phyloP scores from a whole-genome alignment of 257 asterid genomes.

The Solanum sejunctum region DNA sequence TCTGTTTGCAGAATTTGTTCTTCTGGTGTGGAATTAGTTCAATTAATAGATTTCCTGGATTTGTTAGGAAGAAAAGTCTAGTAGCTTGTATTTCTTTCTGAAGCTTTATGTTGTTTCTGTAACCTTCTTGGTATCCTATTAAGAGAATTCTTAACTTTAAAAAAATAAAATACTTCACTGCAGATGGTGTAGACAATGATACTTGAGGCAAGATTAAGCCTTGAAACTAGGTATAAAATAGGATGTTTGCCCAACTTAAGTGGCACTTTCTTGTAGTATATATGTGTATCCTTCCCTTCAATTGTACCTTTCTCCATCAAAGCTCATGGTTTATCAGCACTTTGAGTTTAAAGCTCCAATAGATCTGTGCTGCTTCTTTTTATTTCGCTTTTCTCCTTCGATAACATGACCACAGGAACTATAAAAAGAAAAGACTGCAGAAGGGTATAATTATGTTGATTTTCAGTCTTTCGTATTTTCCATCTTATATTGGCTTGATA shows the following conservation, averaged over 20 bases:
- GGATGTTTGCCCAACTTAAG: background rate
- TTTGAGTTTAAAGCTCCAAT: background rate
- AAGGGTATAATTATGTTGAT: background rate
- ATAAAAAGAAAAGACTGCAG: background rate
- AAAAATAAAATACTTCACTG: background rate
- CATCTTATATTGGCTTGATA: background rate
- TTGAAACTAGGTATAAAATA: background rate
- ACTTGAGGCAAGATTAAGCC: background rate
- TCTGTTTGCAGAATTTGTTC: background rate
- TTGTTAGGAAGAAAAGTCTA: background rate
- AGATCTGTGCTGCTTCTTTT: background rate
- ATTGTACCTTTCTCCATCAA: background rate
- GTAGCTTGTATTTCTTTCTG: background rate
- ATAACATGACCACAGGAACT: background rate
- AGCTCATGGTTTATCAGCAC: background rate
- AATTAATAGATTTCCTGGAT: background rate
- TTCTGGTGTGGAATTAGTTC: background rate
- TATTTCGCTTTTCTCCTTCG: background rate
- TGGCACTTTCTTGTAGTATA: background rate
- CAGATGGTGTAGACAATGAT: background rate
- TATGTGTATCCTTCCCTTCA: background rate
- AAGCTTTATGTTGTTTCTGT: background rate
- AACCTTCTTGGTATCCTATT: background rate
- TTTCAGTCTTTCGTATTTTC: background rate
- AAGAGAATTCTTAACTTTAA: background rate